These are phyloP conservation scores for Corchorus capsularis DNA, from an alignment of 345 rosid species.

Conservation along the genomic window DNA sequence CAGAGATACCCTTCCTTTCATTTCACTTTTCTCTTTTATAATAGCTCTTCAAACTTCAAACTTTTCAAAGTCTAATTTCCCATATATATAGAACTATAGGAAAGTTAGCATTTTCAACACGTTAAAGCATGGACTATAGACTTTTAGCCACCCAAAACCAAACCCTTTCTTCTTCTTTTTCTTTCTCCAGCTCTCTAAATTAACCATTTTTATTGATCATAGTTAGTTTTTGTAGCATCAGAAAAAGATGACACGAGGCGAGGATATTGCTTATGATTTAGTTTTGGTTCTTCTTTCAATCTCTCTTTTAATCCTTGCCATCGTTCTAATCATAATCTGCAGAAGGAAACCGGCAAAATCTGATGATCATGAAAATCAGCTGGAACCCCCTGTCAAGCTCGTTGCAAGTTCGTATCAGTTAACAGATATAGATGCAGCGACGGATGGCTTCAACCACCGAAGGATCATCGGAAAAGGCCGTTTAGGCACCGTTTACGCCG, in stretches of 20 bases:
- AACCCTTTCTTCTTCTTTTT: background rate
- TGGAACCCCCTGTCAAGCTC: slow-evolving; percentile 35
- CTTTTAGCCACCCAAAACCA: background rate
- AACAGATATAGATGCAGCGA: slow-evolving; percentile 69
- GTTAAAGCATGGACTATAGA: background rate
- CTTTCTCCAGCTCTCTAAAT: background rate
- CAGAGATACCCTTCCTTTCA: background rate
- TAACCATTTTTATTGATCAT: background rate
- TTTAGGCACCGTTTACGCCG: slow-evolving; percentile 72
- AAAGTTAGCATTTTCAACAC: background rate
- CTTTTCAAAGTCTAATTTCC: background rate
- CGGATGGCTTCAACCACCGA: slow-evolving; percentile 62
- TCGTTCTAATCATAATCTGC: slow-evolving; percentile 51
- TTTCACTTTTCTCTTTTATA: background rate
- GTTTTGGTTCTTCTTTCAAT: slow-evolving; percentile 51
- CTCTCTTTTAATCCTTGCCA: slow-evolving; percentile 41
- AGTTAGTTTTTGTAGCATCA: background rate
- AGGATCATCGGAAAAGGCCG: slow-evolving; percentile 65
- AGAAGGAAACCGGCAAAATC: slow-evolving; percentile 56
- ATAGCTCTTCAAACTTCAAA: background rate
- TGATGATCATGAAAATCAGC: slow-evolving; percentile 36
- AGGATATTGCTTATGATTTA: slow-evolving; percentile 50
- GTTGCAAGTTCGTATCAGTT: slow-evolving; percentile 43
- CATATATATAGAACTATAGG: background rate
- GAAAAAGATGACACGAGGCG: slow-evolving; percentile 35